Evolutionary conservation across 345 rosid species (phyloP).

Genomic region (Hibiscus trionum): DNA sequence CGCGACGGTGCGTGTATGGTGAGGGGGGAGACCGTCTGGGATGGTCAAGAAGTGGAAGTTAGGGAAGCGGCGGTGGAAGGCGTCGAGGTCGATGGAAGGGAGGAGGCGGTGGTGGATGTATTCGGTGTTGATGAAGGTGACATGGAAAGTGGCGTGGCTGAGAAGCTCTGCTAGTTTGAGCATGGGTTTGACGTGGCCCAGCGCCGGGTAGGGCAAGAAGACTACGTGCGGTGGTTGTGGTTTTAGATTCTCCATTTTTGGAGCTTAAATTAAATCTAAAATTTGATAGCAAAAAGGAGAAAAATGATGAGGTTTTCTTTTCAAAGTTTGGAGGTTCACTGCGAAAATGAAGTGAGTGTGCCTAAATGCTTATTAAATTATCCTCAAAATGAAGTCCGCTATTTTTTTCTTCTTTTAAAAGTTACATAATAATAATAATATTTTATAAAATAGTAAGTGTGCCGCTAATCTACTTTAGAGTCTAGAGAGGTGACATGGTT

Average conservation of each 20-base stretch:
- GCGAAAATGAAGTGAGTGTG: no score
- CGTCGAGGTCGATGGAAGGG: slow-evolving; percentile 8
- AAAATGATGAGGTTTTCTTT: no score
- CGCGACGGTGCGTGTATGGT: not conserved
- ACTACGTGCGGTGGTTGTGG: slow-evolving; percentile 21
- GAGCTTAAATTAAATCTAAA: no score
- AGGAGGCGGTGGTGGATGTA: slow-evolving; percentile 20
- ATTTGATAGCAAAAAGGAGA: no score
- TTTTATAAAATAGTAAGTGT: no score
- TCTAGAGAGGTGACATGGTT: no score
- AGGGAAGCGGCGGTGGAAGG: slow-evolving; percentile 23
- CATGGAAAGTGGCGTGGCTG: slow-evolving; percentile 28
- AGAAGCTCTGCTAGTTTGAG: slow-evolving; percentile 52
- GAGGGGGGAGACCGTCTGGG: slow-evolving; percentile 24
- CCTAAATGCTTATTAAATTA: no score
- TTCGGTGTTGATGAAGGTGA: slow-evolving; percentile 51
- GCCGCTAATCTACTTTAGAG: no score
- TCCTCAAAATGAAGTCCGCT: no score
- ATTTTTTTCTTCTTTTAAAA: no score
- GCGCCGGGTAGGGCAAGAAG: slow-evolving; percentile 50
- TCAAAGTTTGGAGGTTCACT: no score
- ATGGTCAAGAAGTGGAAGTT: slow-evolving; percentile 24
- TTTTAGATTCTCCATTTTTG: not conserved
- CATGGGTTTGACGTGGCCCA: slow-evolving; percentile 65
- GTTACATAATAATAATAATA: no score